Conservation (phyloP, 257 asterid genomes). For the Rauvolfia tetraphylla region DNA sequence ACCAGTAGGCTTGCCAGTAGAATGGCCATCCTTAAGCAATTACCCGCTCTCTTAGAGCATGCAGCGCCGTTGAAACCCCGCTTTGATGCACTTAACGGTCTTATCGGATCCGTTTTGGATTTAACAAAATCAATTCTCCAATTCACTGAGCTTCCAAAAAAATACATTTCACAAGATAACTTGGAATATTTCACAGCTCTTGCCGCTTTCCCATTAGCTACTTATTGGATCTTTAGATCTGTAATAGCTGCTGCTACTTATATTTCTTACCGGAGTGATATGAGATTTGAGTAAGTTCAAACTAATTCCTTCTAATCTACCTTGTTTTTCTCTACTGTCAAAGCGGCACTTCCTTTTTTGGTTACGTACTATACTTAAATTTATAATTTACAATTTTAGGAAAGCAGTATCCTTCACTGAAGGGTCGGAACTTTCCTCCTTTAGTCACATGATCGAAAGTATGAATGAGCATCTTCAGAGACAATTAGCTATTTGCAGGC, state of each 20-base stretch:
- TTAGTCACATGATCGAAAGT: not conserved
- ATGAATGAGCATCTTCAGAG: not conserved
- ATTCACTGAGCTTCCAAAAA: slow-evolving; percentile 51
- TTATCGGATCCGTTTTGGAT: slow-evolving; percentile 29
- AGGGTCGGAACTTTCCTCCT: slow-evolving; percentile 4
- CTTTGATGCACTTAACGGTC: slow-evolving; percentile 39
- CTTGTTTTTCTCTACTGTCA: too few species aligned
- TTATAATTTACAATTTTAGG: too few species aligned
- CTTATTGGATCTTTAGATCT: slow-evolving; percentile 18
- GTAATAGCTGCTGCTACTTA: slow-evolving; percentile 3
- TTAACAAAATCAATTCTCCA: slow-evolving; percentile 38
- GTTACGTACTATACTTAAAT: too few species aligned
- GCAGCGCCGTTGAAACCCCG: slow-evolving; percentile 28
- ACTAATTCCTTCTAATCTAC: too few species aligned
- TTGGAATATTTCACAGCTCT: slow-evolving; percentile 38
- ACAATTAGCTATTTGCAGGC: not conserved
- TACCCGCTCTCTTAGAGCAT: slow-evolving; percentile 32
- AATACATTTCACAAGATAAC: slow-evolving; percentile 32
- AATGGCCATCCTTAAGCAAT: slow-evolving; percentile 54
- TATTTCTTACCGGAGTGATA: not conserved
- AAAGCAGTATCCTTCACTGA: not conserved
- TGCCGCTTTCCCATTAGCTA: slow-evolving; percentile 13
- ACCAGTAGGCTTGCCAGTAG: slow-evolving; percentile 41
- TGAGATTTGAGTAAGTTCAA: slow-evolving; percentile 13
- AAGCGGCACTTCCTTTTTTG: too few species aligned